phyloP scores from a whole-genome alignment of 495 filamentous ascomycete species.

The Aspergillus conjunctus region DNA sequence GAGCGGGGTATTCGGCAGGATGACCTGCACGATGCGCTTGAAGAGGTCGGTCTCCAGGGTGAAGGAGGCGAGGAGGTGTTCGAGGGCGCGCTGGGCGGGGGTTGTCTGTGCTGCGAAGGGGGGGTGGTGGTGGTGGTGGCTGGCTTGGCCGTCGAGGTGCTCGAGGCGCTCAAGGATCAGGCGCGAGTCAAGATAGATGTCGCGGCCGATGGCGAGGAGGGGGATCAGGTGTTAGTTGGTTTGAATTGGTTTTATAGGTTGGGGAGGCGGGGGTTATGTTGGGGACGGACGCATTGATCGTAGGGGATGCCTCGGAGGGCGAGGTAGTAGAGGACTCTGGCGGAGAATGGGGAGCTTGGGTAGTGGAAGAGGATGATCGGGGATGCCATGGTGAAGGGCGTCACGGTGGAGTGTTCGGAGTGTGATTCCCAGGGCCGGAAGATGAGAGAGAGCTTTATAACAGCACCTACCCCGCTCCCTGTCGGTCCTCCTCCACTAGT shows the following conservation, averaged over 20 bases:
- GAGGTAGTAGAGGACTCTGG: slow-evolving; percentile 21
- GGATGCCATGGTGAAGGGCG: not conserved
- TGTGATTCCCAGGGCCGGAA: no score
- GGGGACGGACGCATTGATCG: slow-evolving; percentile 14
- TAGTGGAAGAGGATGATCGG: slow-evolving; percentile 10
- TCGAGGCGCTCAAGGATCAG: slow-evolving; percentile 64
- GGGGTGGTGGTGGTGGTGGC: no score
- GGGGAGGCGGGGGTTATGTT: slow-evolving; percentile 55
- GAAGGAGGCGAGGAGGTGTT: not conserved
- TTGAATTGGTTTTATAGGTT: slow-evolving; percentile 55
- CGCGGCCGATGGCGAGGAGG: slow-evolving; percentile 57
- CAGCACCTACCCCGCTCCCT: no score
- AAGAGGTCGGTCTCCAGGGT: slow-evolving; percentile 10
- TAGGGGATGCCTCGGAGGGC: slow-evolving; percentile 19
- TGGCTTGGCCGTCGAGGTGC: slow-evolving; percentile 29
- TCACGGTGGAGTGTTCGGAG: not conserved
- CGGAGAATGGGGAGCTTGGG: slow-evolving; percentile 5
- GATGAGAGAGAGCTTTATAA: no score
- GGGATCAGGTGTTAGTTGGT: slow-evolving; percentile 68
- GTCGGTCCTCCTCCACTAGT: no score
- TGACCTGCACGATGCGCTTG: slow-evolving; percentile 10
- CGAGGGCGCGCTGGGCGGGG: slow-evolving; percentile 7
- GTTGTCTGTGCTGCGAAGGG: not conserved
- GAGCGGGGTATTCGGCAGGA: slow-evolving; percentile 6
- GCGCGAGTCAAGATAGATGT: slow-evolving; percentile 59